These are phyloP conservation scores for Trichomonas vaginalis DNA, from an alignment of 208 protist species.

Conservation along the genomic window DNA sequence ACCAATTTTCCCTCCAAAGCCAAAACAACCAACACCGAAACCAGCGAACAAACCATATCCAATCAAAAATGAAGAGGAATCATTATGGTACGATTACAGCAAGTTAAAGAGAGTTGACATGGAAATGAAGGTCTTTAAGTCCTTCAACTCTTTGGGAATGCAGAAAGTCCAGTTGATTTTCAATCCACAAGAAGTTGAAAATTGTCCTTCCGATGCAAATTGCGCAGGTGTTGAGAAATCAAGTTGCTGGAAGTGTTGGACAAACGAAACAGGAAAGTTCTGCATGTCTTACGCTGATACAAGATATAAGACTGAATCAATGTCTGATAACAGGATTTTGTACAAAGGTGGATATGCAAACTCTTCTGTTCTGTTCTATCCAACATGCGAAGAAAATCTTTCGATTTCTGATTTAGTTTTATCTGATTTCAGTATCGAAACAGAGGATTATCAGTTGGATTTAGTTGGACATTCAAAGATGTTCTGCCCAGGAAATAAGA, in stretches of 20 bases:
- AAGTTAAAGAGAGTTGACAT: not conserved
- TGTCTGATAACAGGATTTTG: not conserved
- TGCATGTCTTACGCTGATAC: not conserved
- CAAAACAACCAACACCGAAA: not conserved
- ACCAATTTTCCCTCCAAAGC: not conserved
- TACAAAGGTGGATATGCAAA: not conserved
- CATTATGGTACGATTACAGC: not conserved
- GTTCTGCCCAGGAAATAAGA: not conserved
- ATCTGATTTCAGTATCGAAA: not conserved
- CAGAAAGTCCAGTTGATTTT: not conserved
- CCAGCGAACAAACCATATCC: not conserved
- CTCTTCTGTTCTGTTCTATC: not conserved
- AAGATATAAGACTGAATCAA: not conserved
- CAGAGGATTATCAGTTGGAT: not conserved
- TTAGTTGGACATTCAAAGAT: not conserved
- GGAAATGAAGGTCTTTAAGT: not conserved
- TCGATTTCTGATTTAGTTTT: not conserved
- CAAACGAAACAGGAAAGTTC: not conserved
- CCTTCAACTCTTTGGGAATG: not conserved
- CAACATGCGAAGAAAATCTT: not conserved
- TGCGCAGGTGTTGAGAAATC: not conserved
- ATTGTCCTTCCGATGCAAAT: not conserved
- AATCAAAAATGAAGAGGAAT: not conserved
- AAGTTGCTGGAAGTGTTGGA: not conserved
- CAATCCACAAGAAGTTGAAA: not conserved